Base-by-base conservation (phyloP, 345 rosid species). In the Linum lewisii region DNA sequence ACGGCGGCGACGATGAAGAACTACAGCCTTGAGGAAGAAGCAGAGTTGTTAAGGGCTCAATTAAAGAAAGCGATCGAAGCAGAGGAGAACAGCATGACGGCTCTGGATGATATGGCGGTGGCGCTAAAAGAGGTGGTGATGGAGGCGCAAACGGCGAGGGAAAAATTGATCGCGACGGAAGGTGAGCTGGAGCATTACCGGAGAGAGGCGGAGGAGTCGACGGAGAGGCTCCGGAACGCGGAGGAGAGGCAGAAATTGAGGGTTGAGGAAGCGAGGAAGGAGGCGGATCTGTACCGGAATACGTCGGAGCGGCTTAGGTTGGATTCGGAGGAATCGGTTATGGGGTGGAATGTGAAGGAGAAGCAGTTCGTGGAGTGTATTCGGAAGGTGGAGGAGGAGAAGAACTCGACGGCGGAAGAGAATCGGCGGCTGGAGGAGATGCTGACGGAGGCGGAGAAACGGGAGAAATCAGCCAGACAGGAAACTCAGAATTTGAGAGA, bases 261-360 rank as follows among this genome's bases (percentile, higher is more conserved):
- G 5, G 4, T 79, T 9, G 78, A 76, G 2, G 88, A 77, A 74
- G 71, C 67, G 16, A 84, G 53, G 62, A 76, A 65, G 66, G 94
- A 82, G 70, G 69, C 82, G 0, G 95, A 89, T 4, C 53, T 61
- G 45, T 59, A 69, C 37, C 79, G 72, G 58, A 87, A 89, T 76
- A 74, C 82, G 2, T 68, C 76, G 0, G 97, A 87, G 59, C 78
- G 95, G 65, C 49, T 89, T 54, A 76, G 83, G 61, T 7, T 77
- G 2, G 97, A 93, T 70, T 95, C 91, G 2, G 97, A 93, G 67
- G 97, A 87, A 16, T 75, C 95, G 0, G 70, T 78, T 1, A 6
- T 71, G 58, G 95, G 92, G 3, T 93, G 97, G 99, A 81, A 75
- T 18, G 95, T 75, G 36, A 89, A 85, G 72, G 99, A 89, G 57